These are phyloP conservation scores for Neofusicoccum sp. DNA, from an alignment of 2,329 filamentous ascomycete genomes.

Conservation along the genomic window DNA sequence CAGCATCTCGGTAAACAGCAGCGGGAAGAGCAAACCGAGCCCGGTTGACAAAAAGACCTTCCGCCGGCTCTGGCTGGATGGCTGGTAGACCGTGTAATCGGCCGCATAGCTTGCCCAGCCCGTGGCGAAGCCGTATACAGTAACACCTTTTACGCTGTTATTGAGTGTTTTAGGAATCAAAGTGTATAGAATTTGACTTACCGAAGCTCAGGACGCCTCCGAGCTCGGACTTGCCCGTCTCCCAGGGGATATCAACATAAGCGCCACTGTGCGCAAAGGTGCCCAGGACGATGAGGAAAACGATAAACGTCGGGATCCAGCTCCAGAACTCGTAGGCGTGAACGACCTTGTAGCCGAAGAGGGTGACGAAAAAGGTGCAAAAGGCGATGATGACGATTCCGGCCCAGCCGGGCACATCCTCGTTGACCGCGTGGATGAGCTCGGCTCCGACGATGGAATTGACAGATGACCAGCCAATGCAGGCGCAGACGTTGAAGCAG, in stretches of 20 bases:
- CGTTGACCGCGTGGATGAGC: slow-evolving; percentile 73
- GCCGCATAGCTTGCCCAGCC: slow-evolving; percentile 76
- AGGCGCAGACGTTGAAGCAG: slow-evolving; percentile 70
- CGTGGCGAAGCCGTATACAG: slow-evolving; percentile 69
- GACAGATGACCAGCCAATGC: slow-evolving; percentile 74
- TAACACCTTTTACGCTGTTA: slow-evolving; percentile 38
- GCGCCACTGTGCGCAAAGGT: slow-evolving; percentile 68
- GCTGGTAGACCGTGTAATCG: slow-evolving; percentile 82
- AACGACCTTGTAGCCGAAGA: slow-evolving; percentile 75
- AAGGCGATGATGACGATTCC: slow-evolving; percentile 75
- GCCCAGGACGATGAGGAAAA: slow-evolving; percentile 72
- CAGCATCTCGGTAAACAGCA: slow-evolving; percentile 74
- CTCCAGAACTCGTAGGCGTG: slow-evolving; percentile 76
- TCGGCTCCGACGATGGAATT: slow-evolving; percentile 82
- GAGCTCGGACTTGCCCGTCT: slow-evolving; percentile 60
- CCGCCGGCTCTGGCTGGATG: slow-evolving; percentile 58
- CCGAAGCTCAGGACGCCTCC: slow-evolving; percentile 67
- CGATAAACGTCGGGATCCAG: slow-evolving; percentile 73
- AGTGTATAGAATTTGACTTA: too few relatives aligned
- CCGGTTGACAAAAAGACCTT: slow-evolving; percentile 73
- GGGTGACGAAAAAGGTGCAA: slow-evolving; percentile 68
- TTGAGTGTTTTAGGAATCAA: too few relatives aligned
- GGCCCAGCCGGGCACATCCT: slow-evolving; percentile 68
- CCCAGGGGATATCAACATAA: slow-evolving; percentile 65
- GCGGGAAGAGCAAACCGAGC: slow-evolving; percentile 67